A percentile compares a stretch with the other conserved stretches of the same genome.
Evolutionary conservation across 2,329 filamentous ascomycete species (phyloP).

Genomic region (Tolypocladium endophyticum): DNA sequence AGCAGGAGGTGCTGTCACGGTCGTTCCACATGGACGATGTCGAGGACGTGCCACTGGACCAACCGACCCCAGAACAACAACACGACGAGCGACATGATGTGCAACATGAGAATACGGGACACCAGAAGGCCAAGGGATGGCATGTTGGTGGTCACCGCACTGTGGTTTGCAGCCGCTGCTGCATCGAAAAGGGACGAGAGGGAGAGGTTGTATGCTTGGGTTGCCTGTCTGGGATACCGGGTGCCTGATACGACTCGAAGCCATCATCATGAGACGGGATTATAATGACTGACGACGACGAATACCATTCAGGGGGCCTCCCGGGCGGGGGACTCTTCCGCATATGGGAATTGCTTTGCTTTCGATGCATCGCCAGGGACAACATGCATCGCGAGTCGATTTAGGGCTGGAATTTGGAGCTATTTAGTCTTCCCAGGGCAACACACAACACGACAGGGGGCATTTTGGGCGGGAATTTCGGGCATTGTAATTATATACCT

Average conservation of each 20-base stretch:
- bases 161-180: slow-evolving; percentile 57
- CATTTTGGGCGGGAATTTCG: not conserved
- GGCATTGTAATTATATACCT: not conserved
- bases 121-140: slow-evolving; percentile 19
- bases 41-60: slow-evolving; percentile 16
- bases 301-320: not conserved
- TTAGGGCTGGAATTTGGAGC: not conserved
- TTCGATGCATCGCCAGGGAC: not conserved
- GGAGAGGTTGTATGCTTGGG: slow-evolving; percentile 58
- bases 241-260: slow-evolving; percentile 15
- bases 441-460: not conserved
- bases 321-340: not conserved
- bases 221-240: slow-evolving; percentile 40
- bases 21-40: slow-evolving; percentile 43
- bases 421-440: too few relatives aligned
- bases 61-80: not conserved
- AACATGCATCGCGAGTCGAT: not conserved
- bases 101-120: slow-evolving; percentile 1
- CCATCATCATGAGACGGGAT: not conserved
- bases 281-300: slow-evolving; percentile 5
- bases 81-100: not conserved
- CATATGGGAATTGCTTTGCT: not conserved
- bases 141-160: slow-evolving; percentile 33
- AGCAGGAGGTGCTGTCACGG: slow-evolving; percentile 25
- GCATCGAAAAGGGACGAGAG: slow-evolving; percentile 52